A percentile compares a stretch with the other conserved stretches of the same genome.
These are phyloP conservation scores for Neonectria punicea DNA, from an alignment of 2,329 filamentous ascomycete species.

Conservation along the genomic window DNA sequence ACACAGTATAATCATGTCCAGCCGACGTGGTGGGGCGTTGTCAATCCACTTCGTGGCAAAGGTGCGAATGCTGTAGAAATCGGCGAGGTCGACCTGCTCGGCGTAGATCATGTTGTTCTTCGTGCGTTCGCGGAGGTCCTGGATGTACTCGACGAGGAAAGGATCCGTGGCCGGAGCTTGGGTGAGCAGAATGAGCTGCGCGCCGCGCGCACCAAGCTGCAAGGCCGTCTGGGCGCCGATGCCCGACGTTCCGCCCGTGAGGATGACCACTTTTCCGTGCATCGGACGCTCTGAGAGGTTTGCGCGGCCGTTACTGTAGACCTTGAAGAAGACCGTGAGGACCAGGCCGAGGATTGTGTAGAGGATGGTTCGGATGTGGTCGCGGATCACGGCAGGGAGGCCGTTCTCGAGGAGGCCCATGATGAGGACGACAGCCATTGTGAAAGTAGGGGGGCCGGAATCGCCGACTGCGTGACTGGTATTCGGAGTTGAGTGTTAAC, in stretches of 20 bases:
- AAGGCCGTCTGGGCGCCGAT: conserved; percentile 83
- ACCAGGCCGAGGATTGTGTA: conserved; percentile 51
- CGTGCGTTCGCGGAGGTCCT: conserved; percentile 81
- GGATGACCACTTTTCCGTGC: conserved; percentile 92
- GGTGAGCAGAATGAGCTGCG: conserved; percentile 91
- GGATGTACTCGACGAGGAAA: conserved; percentile 92
- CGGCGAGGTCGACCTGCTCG: conserved; percentile 90
- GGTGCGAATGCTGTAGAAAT: conserved; percentile 87
- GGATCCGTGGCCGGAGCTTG: conserved; percentile 83
- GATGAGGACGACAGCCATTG: conserved; percentile 65
- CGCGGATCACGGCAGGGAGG: conserved; percentile 59
- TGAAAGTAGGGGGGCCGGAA: conserved; percentile 27
- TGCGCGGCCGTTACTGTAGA: conserved; percentile 78
- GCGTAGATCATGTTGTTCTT: conserved; percentile 92
- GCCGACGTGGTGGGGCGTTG: conserved; percentile 85
- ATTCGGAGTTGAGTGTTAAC: conserved; percentile 14
- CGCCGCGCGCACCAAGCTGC: conserved; percentile 81
- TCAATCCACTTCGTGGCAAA: conserved; percentile 99
- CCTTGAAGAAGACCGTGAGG: conserved; percentile 67
- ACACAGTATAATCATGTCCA: conserved; percentile 93
- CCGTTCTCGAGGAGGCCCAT: conserved; percentile 60
- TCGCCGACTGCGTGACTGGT: conserved; percentile 4
- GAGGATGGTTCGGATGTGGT: conserved; percentile 55
- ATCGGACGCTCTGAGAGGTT: conserved; percentile 84
- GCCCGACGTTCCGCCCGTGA: conserved; percentile 94